Conservation (phyloP, 768 basidiomycete species). For the Melanogaster broomeanus region DNA sequence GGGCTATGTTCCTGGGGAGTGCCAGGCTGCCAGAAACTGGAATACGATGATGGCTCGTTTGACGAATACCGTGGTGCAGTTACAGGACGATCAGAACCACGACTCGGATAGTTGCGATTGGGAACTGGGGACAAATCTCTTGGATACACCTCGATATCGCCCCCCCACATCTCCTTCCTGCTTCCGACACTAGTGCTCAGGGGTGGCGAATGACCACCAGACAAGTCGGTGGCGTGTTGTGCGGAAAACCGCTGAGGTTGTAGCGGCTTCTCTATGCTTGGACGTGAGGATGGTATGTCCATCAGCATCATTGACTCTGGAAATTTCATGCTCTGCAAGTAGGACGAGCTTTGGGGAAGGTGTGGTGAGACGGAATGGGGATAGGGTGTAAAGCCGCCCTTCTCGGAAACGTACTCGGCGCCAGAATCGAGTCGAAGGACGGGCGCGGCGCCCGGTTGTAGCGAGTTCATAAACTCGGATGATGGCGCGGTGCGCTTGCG, state of each 20-base stretch:
- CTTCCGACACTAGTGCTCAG: conserved; percentile 19
- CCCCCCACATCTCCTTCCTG: conserved; percentile 21
- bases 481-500: conserved; percentile 54
- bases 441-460: conserved; percentile 22
- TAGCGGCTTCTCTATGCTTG: conserved; percentile 22
- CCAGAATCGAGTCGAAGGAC: conserved; percentile 30
- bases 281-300: conserved; percentile 11
- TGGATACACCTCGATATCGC: conserved; percentile 15
- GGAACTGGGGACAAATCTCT: conserved; percentile 5
- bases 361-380: conserved; percentile 7
- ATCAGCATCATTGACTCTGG: conserved; percentile 11
- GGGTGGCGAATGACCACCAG: not conserved
- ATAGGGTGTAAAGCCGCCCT: conserved; percentile 8
- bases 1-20: not conserved
- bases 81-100: conserved; percentile 4
- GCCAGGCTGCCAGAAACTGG: conserved; percentile 4
- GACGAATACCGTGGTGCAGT: conserved; percentile 16
- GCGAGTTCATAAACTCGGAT: conserved; percentile 51
- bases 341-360: not conserved
- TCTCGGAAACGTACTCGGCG: conserved; percentile 18
- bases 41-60: conserved; percentile 5
- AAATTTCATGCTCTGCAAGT: conserved; percentile 9
- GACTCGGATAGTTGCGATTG: conserved; percentile 7
- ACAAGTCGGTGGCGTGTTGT: conserved; percentile 9
- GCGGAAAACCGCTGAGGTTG: conserved; percentile 22